These are phyloP conservation scores for Pseudogymnoascus sp. DNA, from an alignment of 2,329 filamentous ascomycete genomes.

Conservation along the genomic window DNA sequence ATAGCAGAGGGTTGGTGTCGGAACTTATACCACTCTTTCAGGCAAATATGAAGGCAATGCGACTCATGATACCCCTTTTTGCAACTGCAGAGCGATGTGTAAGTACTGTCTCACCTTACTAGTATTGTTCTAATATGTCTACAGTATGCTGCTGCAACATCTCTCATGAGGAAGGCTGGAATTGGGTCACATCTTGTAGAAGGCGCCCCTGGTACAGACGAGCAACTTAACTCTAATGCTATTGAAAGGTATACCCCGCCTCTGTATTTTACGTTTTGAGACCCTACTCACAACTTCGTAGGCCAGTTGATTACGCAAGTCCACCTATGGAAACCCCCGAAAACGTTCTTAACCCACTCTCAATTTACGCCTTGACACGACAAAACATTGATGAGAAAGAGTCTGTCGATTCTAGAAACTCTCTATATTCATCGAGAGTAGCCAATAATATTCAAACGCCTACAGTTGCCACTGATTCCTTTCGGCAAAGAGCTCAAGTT, in stretches of 20 bases:
- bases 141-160: slow-evolving; percentile 8
- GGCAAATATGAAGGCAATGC: slow-evolving; percentile 7
- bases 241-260: background rate
- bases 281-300: background rate
- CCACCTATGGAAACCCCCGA: slow-evolving; percentile 20
- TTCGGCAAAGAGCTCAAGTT: no score
- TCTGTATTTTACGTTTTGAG: background rate
- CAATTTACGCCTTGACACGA: slow-evolving; percentile 23
- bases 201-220: background rate
- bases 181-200: slow-evolving; percentile 10
- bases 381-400: slow-evolving; percentile 22
- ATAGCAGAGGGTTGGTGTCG: background rate
- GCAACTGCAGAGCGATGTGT: slow-evolving; percentile 7
- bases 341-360: slow-evolving; percentile 23
- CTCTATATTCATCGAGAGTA: slow-evolving; percentile 1
- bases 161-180: slow-evolving; percentile 12
- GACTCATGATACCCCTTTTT: slow-evolving; percentile 8
- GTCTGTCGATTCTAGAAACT: slow-evolving; percentile 17
- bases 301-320: slow-evolving; percentile 6
- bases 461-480: background rate
- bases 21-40: slow-evolving; percentile 5
- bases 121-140: background rate
- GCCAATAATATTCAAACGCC: background rate
- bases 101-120: background rate
- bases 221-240: background rate